Base-by-base conservation (phyloP, 164 flowering plant genomes). In the Chimonanthus praecox region DNA sequence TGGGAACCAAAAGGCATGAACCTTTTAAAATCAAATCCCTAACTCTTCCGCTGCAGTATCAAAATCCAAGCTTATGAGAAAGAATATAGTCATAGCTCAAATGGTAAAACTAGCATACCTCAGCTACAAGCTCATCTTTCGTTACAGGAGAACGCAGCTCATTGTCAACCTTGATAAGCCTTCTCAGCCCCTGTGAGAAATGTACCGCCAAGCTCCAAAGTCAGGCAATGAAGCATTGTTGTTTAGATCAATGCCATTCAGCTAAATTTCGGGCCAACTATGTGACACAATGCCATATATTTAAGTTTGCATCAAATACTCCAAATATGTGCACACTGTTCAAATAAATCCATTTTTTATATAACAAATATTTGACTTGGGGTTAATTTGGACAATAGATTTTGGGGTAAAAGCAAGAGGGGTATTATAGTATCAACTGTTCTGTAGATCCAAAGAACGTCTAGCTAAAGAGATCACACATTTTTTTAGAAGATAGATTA, bases 91-190 rank as follows among this genome's bases (percentile, higher is more conserved):
- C 43, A 33, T 33, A 33, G 33, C 33, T 33, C 58, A 58, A 33
- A 74, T 74, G 67, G 75, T 15, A 46, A 71, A 62, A 74, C 73
- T 68, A 70, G 20, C 78, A 78, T 83, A 96, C 99, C 99, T 96
- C 99, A 50, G 87, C 80, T 7, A 89, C 83, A 72, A 96, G 74
- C 76, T 92, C 98, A 20, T 96, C 98, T 75, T 84, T 88, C 10
- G 90, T 87, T 80, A 96, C 92, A 64, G 95, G 91, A 8, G 80
- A 48, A 50, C 86, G 90, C 82, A 96, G 64, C 78, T 90, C 95
- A 67, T 83, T 86, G 65, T 79, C 88, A 54, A 76, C 80, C 72
- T 84, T 74, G 73, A 88, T 75, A 44, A 80, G 80, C 77, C 90
- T 92, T 79, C 94, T 84, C 72, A 94, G 68, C 6, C 83, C 89